Percentiles rank a stretch among this genome's conserved stretches.
phyloP scores from a whole-genome alignment of 2,329 filamentous ascomycete genomes.

The Fonsecaea pugnacius region DNA sequence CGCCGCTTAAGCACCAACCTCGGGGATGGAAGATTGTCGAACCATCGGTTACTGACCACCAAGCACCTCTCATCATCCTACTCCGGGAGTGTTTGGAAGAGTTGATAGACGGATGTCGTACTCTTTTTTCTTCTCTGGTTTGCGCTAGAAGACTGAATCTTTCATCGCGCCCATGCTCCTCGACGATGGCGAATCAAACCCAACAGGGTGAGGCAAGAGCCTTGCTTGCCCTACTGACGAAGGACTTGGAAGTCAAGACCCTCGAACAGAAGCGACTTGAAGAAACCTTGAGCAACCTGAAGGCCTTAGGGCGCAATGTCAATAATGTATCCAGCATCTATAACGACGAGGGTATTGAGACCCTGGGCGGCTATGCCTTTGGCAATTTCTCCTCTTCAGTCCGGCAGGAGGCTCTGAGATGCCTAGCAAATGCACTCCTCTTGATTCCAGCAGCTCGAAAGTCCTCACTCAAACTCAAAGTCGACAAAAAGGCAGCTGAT shows the following conservation, averaged over 20 bases:
- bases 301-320: slow-evolving; percentile 75
- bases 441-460: slow-evolving; percentile 71
- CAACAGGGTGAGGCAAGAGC: slow-evolving; percentile 71
- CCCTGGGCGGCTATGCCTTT: slow-evolving; percentile 74
- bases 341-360: slow-evolving; percentile 74
- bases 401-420: slow-evolving; percentile 76
- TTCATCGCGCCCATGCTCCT: background rate
- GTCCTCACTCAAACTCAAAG: slow-evolving; percentile 72
- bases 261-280: slow-evolving; percentile 48
- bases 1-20: background rate
- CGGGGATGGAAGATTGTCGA: background rate
- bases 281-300: slow-evolving; percentile 65
- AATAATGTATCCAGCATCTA: slow-evolving; percentile 80
- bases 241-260: slow-evolving; percentile 64
- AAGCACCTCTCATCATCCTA: background rate
- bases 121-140: background rate
- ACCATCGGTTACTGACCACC: background rate
- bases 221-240: slow-evolving; percentile 64
- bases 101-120: slow-evolving; percentile 2
- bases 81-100: no score
- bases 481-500: slow-evolving; percentile 68
- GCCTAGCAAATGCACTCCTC: slow-evolving; percentile 82
- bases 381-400: slow-evolving; percentile 65
- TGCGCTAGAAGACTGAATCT: background rate
- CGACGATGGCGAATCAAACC: slow-evolving; percentile 47